Percentiles rank a stretch among this genome's conserved stretches.
Evolutionary conservation across 345 rosid genomes (phyloP).

Genomic region (Gossypium thurberi): DNA sequence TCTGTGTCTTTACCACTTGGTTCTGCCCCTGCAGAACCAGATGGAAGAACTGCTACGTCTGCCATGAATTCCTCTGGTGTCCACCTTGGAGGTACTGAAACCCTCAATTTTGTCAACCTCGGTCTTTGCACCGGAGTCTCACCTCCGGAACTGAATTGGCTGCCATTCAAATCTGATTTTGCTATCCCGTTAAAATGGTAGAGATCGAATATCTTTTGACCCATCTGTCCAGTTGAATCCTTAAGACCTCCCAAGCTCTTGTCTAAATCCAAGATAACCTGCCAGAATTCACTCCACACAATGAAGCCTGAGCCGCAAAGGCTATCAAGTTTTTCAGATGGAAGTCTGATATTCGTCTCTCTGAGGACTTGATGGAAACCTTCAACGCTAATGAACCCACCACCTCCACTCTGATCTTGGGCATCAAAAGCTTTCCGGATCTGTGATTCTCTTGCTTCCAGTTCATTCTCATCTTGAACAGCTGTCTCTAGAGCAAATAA

Average conservation of each 20-base stretch:
- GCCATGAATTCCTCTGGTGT: conserved; percentile 93
- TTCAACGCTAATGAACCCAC: conserved; percentile 91
- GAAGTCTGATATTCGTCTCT: conserved; percentile 57
- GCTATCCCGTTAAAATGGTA: conserved; percentile 99
- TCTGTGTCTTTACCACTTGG: conserved; percentile 33
- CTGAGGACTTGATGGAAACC: conserved; percentile 82
- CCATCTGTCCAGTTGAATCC: conserved; percentile 91
- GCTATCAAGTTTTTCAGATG: conserved; percentile 59
- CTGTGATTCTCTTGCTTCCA: conserved; percentile 83
- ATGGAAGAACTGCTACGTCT: conserved; percentile 37
- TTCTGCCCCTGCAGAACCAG: conserved; percentile 33
- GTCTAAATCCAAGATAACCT: conserved; percentile 74
- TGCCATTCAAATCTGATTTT: conserved; percentile 77
- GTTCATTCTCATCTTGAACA: conserved; percentile 91
- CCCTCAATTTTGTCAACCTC: conserved; percentile 77
- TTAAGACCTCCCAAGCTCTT: conserved; percentile 71
- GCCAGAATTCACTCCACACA: conserved; percentile 99
- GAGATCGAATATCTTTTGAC: conserved; percentile 86
- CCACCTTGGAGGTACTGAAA: conserved; percentile 99
- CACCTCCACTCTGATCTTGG: conserved; percentile 98
- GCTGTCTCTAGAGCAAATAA: conserved; percentile 77
- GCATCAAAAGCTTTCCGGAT: conserved; percentile 88
- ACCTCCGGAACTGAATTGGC: conserved; percentile 44
- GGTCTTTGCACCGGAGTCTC: conserved; percentile 79
- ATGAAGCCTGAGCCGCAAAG: conserved; percentile 75